Evolutionary conservation across 495 filamentous ascomycete genomes (phyloP).

Genomic region (Hypomontagnella monticulosa): DNA sequence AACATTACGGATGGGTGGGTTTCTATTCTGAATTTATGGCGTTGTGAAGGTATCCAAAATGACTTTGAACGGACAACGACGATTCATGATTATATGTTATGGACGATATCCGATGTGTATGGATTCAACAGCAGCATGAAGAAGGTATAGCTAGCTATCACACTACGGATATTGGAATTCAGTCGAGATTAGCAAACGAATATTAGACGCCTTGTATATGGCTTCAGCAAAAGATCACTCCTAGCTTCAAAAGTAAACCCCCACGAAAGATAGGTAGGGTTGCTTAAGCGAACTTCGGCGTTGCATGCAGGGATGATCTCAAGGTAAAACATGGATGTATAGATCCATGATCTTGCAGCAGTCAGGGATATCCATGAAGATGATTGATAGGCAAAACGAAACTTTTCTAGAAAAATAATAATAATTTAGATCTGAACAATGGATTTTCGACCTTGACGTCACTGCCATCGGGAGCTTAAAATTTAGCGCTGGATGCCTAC

Average conservation of each 20-base stretch:
- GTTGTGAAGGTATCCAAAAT: neutral
- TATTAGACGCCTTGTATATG: too few relatives aligned
- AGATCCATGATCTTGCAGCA: slow-evolving; percentile 8
- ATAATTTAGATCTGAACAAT: neutral
- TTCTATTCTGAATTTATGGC: neutral
- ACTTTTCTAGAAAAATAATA: neutral
- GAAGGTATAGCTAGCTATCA: too few relatives aligned
- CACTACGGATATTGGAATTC: too few relatives aligned
- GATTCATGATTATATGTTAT: slow-evolving; percentile 3
- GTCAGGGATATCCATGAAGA: slow-evolving; percentile 26
- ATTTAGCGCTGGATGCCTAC: neutral
- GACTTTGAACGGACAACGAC: neutral
- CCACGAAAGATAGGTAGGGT: too few relatives aligned
- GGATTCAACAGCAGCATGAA: too few relatives aligned
- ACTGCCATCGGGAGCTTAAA: slow-evolving; percentile 27
- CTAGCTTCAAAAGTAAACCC: too few relatives aligned
- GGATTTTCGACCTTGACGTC: slow-evolving; percentile 25
- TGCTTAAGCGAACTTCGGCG: slow-evolving; percentile 3
- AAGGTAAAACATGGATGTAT: slow-evolving; percentile 10
- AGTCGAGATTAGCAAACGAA: too few relatives aligned
- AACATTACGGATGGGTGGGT: too few relatives aligned
- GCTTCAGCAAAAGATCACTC: too few relatives aligned
- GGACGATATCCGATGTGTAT: too few relatives aligned
- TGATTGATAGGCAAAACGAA: neutral
- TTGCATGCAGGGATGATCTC: slow-evolving; percentile 19